Evolutionary conservation across 192 early-diverging fungal species (phyloP).

Genomic region (Coemansia sp.): DNA sequence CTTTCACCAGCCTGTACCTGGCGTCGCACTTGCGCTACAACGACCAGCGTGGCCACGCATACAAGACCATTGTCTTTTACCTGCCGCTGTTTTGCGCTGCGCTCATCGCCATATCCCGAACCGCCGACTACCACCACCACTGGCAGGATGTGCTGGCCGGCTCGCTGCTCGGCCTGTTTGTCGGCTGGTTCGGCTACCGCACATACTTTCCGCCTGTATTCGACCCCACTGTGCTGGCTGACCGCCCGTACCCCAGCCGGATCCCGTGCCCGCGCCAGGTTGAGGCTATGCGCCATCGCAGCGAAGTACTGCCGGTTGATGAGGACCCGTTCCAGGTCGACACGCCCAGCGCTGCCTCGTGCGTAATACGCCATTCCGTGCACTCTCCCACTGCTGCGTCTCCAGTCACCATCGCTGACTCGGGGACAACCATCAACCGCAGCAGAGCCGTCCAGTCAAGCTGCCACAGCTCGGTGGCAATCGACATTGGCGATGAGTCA

Average conservation of each 20-base stretch:
- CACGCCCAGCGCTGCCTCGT: constrained; percentile 9
- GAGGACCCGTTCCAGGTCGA: constrained; percentile 33
- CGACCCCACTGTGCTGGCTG: constrained; percentile 22
- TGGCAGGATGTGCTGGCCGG: constrained; percentile 65
- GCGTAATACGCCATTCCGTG: background rate
- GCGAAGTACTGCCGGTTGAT: constrained; percentile 28
- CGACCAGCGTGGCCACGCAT: constrained; percentile 63
- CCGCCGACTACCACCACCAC: constrained; percentile 63
- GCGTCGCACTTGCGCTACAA: constrained; percentile 65
- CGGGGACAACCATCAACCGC: background rate
- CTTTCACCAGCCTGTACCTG: constrained; percentile 62
- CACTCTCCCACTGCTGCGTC: background rate
- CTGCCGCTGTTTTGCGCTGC: constrained; percentile 44
- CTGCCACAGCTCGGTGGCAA: background rate
- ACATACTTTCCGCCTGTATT: constrained; percentile 38
- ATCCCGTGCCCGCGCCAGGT: constrained; percentile 15
- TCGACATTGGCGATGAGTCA: background rate
- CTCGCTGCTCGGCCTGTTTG: constrained; percentile 26
- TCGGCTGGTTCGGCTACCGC: constrained; percentile 45
- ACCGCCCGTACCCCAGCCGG: constrained; percentile 47
- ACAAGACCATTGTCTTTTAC: constrained; percentile 59
- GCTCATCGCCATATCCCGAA: constrained; percentile 57
- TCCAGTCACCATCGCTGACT: background rate
- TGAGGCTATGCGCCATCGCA: background rate
- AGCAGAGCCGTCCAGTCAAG: background rate